Percentiles rank a stretch among this genome's conserved stretches.
Evolutionary conservation across 495 filamentous ascomycete species (phyloP).

Genomic region (Amniculicola lignicola): DNA sequence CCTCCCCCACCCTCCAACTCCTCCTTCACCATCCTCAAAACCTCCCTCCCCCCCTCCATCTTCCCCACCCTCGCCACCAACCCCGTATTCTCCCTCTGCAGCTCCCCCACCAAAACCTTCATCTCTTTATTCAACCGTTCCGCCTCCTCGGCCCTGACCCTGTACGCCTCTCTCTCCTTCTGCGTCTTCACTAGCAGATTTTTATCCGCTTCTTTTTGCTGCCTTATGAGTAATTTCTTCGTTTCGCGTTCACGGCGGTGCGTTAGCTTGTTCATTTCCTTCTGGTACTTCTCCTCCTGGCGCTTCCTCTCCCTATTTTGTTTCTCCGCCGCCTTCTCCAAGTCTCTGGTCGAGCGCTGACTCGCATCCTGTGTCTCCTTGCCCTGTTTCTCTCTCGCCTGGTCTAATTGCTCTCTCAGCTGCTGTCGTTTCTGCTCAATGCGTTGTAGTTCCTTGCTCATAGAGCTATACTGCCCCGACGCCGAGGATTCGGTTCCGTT

Average conservation of each 20-base stretch:
- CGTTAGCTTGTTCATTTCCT: conserved; percentile 62
- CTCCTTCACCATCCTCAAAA: conserved; percentile 38
- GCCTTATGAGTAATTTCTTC: conserved; percentile 38
- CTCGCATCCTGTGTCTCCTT: conserved; percentile 52
- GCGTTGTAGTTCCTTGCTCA: conserved; percentile 70
- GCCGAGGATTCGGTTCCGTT: conserved; percentile 38
- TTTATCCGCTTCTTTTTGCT: conserved; percentile 40
- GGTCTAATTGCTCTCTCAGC: conserved; percentile 64
- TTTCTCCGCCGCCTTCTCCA: conserved; percentile 55
- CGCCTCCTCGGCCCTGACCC: conserved; percentile 33
- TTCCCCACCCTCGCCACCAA: conserved; percentile 53
- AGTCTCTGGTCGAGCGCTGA: conserved; percentile 43
- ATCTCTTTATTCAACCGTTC: conserved; percentile 41
- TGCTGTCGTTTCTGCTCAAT: conserved; percentile 67
- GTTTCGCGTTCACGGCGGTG: conserved; percentile 47
- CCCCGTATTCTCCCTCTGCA: conserved; percentile 47
- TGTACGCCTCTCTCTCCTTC: conserved; percentile 42
- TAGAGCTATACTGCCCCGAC: conserved; percentile 43
- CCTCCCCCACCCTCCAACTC: conserved; percentile 26
- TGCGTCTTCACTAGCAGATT: conserved; percentile 28
- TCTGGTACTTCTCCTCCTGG: conserved; percentile 62
- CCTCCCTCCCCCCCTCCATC: conserved; percentile 40
- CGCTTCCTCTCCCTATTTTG: conserved; percentile 59
- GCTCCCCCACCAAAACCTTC: conserved; percentile 39
- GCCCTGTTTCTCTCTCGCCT: conserved; percentile 46